A percentile compares a stretch with the other conserved stretches of the same genome.
Evolutionary conservation across 2,329 filamentous ascomycete genomes (phyloP).

Genomic region (Pestalotiopsis sp.): DNA sequence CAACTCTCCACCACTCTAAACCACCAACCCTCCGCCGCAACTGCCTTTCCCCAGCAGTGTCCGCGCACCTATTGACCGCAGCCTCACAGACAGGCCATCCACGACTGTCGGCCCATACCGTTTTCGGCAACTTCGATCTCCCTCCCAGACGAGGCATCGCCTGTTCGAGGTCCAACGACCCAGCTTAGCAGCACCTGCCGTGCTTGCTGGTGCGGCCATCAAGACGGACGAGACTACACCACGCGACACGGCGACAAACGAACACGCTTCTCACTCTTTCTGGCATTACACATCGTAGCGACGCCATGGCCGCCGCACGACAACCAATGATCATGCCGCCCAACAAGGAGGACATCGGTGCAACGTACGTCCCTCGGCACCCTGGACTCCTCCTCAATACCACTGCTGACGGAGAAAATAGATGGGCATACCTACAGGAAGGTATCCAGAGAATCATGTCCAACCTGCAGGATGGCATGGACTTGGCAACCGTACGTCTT

Average conservation of each 20-base stretch:
- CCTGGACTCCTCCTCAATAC: not conserved
- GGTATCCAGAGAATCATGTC: conserved; percentile 94
- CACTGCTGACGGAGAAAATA: conserved; percentile 38
- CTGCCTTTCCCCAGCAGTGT: not conserved
- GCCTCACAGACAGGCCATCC: not conserved
- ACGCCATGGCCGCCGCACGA: not conserved
- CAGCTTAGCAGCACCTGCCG: not conserved
- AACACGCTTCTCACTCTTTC: not conserved
- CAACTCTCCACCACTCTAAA: not conserved
- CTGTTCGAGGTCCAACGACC: not conserved
- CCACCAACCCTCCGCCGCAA: not conserved
- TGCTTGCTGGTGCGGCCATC: not conserved
- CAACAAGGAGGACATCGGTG: conserved; percentile 13
- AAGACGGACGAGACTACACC: not conserved
- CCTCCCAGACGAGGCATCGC: not conserved
- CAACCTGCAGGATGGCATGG: conserved; percentile 87
- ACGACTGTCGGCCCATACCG: not conserved
- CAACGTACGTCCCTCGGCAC: conserved; percentile 1
- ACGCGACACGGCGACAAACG: not conserved
- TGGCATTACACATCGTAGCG: not conserved
- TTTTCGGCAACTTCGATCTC: not conserved
- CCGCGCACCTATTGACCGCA: not conserved
- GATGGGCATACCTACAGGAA: conserved; percentile 87
- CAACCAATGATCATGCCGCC: conserved; percentile 11
- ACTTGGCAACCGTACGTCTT: conserved; percentile 77